phyloP scores from a whole-genome alignment of 2,329 filamentous ascomycete species.

The Pseudocercospora fijiensis region DNA sequence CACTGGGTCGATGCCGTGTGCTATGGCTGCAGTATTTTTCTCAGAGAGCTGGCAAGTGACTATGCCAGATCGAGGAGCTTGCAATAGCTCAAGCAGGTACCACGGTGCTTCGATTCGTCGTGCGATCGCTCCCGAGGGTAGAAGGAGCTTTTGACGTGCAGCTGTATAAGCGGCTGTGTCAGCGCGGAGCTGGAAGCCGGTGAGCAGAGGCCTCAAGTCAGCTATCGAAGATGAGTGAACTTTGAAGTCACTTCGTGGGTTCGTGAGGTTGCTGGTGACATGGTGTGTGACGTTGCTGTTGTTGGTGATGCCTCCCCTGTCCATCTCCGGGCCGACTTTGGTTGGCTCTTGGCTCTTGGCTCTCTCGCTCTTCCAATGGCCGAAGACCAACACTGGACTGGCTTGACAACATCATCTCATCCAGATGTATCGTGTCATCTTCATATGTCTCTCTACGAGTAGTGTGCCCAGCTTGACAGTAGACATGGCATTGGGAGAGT shows the following conservation, averaged over 20 bases:
- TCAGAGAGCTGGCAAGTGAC: not conserved
- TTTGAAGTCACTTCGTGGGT: not conserved
- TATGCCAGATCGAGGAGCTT: constrained; percentile 6
- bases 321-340: not conserved
- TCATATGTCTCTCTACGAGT: not conserved
- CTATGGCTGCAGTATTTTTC: not conserved
- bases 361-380: not conserved
- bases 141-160: not conserved
- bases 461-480: not conserved
- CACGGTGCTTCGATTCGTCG: not conserved
- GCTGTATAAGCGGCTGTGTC: not conserved
- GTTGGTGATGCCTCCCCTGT: not conserved
- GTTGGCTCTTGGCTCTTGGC: not conserved
- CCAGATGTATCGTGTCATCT: not conserved
- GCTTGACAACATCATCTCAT: not conserved
- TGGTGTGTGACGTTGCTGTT: not conserved
- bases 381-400: not conserved
- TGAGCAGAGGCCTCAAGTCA: not conserved
- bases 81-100: not conserved
- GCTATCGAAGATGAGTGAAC: not conserved
- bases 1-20: not conserved
- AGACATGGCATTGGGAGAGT: not conserved
- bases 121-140: not conserved
- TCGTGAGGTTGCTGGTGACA: not conserved
- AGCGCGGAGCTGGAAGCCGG: not conserved